These are phyloP conservation scores for Suhomyces faveliae DNA, from an alignment of 805 yeast genomes.

Conservation along the genomic window DNA sequence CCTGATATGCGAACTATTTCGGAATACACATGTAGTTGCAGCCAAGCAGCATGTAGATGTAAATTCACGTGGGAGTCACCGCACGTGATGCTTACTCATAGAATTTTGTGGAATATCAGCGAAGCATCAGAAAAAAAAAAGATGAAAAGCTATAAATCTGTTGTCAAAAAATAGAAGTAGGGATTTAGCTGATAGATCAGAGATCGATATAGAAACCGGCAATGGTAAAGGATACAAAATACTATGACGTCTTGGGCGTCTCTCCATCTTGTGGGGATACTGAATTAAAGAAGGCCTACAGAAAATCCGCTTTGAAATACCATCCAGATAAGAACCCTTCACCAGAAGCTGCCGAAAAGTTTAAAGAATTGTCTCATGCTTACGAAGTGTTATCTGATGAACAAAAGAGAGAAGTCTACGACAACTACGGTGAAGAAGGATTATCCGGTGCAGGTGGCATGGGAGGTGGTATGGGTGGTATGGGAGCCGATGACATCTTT, in stretches of 20 bases:
- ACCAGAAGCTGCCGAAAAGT: constrained; percentile 93
- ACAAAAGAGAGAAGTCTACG: constrained; percentile 86
- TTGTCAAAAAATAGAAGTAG: not conserved
- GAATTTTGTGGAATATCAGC: constrained; percentile 4
- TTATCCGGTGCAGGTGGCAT: constrained; percentile 70
- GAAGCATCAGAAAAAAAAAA: constrained; percentile 4
- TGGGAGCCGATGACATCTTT: constrained; percentile 71
- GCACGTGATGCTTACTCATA: constrained; percentile 1
- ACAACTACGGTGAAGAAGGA: constrained; percentile 92
- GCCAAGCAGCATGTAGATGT: not conserved
- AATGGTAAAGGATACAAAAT: constrained; percentile 81
- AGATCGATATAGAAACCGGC: not conserved
- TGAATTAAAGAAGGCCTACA: constrained; percentile 79
- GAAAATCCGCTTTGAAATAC: constrained; percentile 74
- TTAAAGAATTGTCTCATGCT: constrained; percentile 86
- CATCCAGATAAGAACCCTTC: constrained; percentile 84
- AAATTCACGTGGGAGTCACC: not conserved
- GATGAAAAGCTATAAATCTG: constrained; percentile 1
- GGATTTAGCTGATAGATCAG: not conserved
- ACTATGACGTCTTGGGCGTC: constrained; percentile 73
- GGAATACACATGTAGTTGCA: not conserved
- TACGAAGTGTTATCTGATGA: constrained; percentile 84
- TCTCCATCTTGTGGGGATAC: constrained; percentile 63
- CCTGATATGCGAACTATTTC: no score
- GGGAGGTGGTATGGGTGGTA: constrained; percentile 48